Base-by-base conservation (phyloP, 31 red algal genomes). In the Bonnemaisonia californica region DNA sequence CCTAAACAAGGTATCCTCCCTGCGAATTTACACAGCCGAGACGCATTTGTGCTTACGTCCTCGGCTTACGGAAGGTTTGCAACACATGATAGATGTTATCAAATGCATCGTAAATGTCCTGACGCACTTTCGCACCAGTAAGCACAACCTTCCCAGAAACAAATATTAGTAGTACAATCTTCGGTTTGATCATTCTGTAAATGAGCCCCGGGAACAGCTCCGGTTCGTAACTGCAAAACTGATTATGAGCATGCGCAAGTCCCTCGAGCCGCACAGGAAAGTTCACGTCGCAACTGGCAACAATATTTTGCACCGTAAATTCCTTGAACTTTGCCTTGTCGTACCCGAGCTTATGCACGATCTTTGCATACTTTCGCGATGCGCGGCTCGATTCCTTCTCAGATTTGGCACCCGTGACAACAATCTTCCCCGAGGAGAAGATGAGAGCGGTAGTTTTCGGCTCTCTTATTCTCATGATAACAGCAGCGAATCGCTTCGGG, bases 141-240 rank as follows among this genome's bases (percentile, higher is more conserved):
- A 99, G 83, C 32, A 99, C 97, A 42, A 99, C 90, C 82, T 99
- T 99, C 45, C 97, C 97, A 41, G 89, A 93, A 19, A 99, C 97
- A 80, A 99, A 99, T 69, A 99, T 99, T 23, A 99, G 86, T 23
- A 99, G 79, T 12, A 95, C 97, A 56, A 99, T 88, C 79, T 90
- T 93, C 3, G 93, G 97, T 58, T 88, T 83, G 62, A 96, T 76
- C 93, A 99, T 95, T 24, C 97, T 84, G 62, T 99, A 99, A 41
- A 99, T 92, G 42, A 99, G 81, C 1, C 97, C 97, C 31, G 97
- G 97, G 81, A 99, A 99, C 3, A 99, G 84, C 77, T 99, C 97
- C 27, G 97, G 97, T 80, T 99, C 97, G 74, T 96, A 99, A 40
- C 84, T 85, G 71, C 89, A 92, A 80, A 93, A 99, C 66, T 91